Base-by-base conservation (phyloP, 805 yeast genomes). In the Saccharomycopsis vini region DNA sequence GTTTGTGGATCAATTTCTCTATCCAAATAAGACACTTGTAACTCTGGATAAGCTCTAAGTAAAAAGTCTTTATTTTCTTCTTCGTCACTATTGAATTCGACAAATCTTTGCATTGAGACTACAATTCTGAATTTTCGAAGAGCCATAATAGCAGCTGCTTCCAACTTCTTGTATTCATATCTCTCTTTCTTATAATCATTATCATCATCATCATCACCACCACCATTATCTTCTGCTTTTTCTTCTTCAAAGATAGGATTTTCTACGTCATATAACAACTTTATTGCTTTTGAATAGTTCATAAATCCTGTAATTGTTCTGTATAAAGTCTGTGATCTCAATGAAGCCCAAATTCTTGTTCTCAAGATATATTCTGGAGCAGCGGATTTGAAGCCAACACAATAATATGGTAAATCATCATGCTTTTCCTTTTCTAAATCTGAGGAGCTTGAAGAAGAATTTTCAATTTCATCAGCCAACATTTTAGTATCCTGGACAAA, bases 341-440 rank as follows among this genome's bases (percentile, higher is more conserved):
- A 59, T 0, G 90, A 80, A 1, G 88, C 81, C 92, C 92, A 83
- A 3, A 82, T 66, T 55, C 89, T 64, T 0, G 90, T 81, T 56
- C 87, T 63, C 47, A 79, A 55, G 3, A 72, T 68, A 51, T 69
- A 70, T 44, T 75, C 79, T 0, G 82, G 80, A 0, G 76, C 65
- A 0, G 82, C 72, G 32, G 70, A 63, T 50, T 77, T 78, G 57
- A 76, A 81, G 0, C 89, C 89, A 44, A 80, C 66, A 51, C 77
- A 75, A 48, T 75, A 73, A 44, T 67, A 73, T 1, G 87, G 85
- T 28, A 80, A 55, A 49, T 79, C 80, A 39, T 68, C 29, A 67
- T 62, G 42, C 50, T 61, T 34, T 21, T 40, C 45, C 66, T 73
- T 77, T 28, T 72, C 73, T 50, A 72, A 72, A 55, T 47, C 50